These are phyloP conservation scores for Psidium guajava DNA, from an alignment of 345 rosid species.

Conservation along the genomic window DNA sequence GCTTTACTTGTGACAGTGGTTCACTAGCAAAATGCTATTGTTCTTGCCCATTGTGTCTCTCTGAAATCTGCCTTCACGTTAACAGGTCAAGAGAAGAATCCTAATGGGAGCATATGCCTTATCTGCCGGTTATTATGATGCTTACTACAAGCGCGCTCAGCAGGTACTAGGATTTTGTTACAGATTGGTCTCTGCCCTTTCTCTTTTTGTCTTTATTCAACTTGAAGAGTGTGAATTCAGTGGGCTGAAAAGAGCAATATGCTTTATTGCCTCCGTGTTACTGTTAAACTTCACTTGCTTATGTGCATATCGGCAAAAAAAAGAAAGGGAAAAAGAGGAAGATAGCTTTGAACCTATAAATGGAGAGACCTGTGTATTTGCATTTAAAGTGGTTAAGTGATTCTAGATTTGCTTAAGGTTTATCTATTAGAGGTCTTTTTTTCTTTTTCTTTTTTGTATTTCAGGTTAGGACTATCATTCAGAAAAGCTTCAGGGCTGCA, in stretches of 20 bases:
- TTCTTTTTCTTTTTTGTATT: neutral
- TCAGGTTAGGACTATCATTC: slow-evolving; percentile 75
- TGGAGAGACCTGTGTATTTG: neutral
- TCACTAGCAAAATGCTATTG: no score
- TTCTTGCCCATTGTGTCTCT: no score
- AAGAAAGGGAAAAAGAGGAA: neutral
- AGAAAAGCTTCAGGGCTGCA: slow-evolving; percentile 57
- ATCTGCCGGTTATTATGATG: neutral
- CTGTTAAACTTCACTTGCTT: neutral
- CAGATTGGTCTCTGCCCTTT: neutral
- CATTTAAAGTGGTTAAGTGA: neutral
- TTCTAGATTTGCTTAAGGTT: neutral
- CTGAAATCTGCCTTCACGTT: no score
- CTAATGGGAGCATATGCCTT: no score
- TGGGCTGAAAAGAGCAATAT: neutral
- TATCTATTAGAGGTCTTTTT: neutral
- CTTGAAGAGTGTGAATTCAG: neutral
- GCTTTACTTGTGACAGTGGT: no score
- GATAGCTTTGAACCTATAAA: neutral
- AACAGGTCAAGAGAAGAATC: no score
- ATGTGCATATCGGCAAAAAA: neutral
- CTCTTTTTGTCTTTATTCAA: neutral
- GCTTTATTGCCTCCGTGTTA: neutral
- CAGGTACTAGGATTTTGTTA: slow-evolving; percentile 31
- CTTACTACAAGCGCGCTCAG: slow-evolving; percentile 91